A percentile compares a stretch with the other conserved stretches of the same genome.
Evolutionary conservation across 2,329 filamentous ascomycete species (phyloP).

Genomic region (Fusarium succisae): DNA sequence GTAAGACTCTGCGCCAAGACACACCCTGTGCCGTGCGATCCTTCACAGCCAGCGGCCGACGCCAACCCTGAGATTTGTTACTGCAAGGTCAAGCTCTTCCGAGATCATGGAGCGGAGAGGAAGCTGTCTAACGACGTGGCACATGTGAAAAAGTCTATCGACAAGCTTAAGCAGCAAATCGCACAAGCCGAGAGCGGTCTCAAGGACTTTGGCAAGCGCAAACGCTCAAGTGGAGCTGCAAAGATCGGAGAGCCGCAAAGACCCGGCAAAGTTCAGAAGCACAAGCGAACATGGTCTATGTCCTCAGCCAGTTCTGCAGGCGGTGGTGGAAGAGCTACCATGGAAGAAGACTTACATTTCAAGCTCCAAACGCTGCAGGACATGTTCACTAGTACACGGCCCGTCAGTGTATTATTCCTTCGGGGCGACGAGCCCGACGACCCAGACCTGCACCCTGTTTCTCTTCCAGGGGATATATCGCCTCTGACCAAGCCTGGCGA

Average conservation of each 20-base stretch:
- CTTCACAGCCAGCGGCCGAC: conserved; percentile 57
- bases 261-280: conserved; percentile 85
- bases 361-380: conserved; percentile 83
- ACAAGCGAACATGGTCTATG: conserved; percentile 96
- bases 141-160: conserved; percentile 95
- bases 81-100: conserved; percentile 97
- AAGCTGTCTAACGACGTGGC: conserved; percentile 95
- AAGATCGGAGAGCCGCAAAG: conserved; percentile 63
- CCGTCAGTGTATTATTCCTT: conserved; percentile 80
- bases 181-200: conserved; percentile 76
- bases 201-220: conserved; percentile 74
- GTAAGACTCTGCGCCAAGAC: conserved; percentile 94
- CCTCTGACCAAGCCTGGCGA: conserved; percentile 67
- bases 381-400: conserved; percentile 87
- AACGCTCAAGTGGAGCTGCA: conserved; percentile 61
- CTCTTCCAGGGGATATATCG: conserved; percentile 72
- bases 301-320: conserved; percentile 76
- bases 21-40: conserved; percentile 66
- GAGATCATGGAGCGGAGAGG: conserved; percentile 93
- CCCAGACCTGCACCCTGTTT: conserved; percentile 80
- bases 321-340: conserved; percentile 57
- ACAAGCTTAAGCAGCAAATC: conserved; percentile 95
- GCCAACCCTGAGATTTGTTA: conserved; percentile 79
- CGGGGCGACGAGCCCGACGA: conserved; percentile 82
- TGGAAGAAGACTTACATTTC: conserved; percentile 80